Evolutionary conservation across 116 monocot genomes (phyloP).

Genomic region (Zostera marina): DNA sequence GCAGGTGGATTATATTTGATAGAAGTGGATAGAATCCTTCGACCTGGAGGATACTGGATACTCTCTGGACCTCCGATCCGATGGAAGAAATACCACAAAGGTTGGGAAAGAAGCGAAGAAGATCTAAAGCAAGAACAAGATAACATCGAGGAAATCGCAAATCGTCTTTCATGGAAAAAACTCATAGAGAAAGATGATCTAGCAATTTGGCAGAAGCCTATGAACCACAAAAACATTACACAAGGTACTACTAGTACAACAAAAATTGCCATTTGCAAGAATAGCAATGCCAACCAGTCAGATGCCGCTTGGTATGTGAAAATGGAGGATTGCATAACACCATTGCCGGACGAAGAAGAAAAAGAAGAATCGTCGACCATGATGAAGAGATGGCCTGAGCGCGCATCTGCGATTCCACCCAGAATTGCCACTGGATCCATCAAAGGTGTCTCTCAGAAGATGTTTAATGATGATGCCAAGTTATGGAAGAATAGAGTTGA

Average conservation of each 20-base stretch:
- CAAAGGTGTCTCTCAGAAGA: constrained; percentile 10
- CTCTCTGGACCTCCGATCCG: constrained; percentile 81
- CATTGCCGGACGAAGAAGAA: constrained; percentile 15
- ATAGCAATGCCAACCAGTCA: constrained; percentile 48
- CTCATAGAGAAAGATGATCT: constrained; percentile 69
- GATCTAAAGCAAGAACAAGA: constrained; percentile 88
- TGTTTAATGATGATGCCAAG: constrained; percentile 15
- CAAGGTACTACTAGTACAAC: constrained; percentile 21
- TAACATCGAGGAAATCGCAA: constrained; percentile 53
- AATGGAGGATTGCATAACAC: constrained; percentile 30
- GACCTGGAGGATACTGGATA: constrained; percentile 90
- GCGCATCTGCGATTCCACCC: constrained; percentile 23
- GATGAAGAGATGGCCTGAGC: constrained; percentile 24
- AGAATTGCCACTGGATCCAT: constrained; percentile 17
- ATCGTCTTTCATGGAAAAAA: constrained; percentile 74
- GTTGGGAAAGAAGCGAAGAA: constrained; percentile 82
- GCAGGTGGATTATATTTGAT: constrained; percentile 73
- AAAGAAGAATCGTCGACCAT: constrained; percentile 30
- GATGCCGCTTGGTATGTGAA: constrained; percentile 67
- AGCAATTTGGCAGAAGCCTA: constrained; percentile 81
- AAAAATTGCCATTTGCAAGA: constrained; percentile 31
- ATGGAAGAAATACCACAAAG: constrained; percentile 70
- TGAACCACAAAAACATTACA: constrained; percentile 59
- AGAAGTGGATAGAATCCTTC: constrained; percentile 74
- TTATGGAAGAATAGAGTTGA: constrained; percentile 15